Evolutionary conservation across 192 early-diverging fungal genomes (phyloP), one percentile per base, ranked within the genome.

Genomic region (Entomortierella parvispora): DNA sequence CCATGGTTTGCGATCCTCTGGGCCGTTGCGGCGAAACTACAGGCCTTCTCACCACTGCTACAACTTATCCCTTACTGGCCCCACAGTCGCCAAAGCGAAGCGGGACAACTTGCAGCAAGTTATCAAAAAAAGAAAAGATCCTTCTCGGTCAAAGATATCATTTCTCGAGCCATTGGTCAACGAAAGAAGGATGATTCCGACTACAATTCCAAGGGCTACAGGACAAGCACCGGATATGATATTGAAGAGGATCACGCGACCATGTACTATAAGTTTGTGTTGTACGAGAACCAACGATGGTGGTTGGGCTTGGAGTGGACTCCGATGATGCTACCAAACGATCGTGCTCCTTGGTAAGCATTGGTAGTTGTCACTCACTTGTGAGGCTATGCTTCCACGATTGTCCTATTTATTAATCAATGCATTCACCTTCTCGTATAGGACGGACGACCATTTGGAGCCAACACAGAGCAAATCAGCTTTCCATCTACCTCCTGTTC

Each of bases 271-370:
- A 77, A 68, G 48, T 85, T 85, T 76, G 80, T 80, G 5, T 43
- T 83, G 37, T 85, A 81, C 44, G 84, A 85, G 55, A 85, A 85
- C 58, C 84, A 85, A 55, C 74, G 84, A 29, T 87, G 86, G 86
- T 87, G 86, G 86, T 62, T 87, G 18, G 86, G 86, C 46, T 58
- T 84, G 23, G 81, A 84, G 4, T 87, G 86, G 86, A 87, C 86
- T 7, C 82, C 82, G 3, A 87, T 84, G 66, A 84, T 87, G 82
- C 76, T 87, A 23, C 79, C 81, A 11, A 85, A 79, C 37, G 86
- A 87, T 51, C 82, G 86, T 54, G 69, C 84, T 7, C 57, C 84
- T 56, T 85, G 84, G 84, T 85, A 82, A 78, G 31, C 7, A 52
- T 62, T 34, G 3, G 26, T 20, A 18, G 10, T 25, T 61, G 0